These are phyloP conservation scores for Penicillium digitatum DNA, from an alignment of 2,329 filamentous ascomycete species.

Conservation along the genomic window DNA sequence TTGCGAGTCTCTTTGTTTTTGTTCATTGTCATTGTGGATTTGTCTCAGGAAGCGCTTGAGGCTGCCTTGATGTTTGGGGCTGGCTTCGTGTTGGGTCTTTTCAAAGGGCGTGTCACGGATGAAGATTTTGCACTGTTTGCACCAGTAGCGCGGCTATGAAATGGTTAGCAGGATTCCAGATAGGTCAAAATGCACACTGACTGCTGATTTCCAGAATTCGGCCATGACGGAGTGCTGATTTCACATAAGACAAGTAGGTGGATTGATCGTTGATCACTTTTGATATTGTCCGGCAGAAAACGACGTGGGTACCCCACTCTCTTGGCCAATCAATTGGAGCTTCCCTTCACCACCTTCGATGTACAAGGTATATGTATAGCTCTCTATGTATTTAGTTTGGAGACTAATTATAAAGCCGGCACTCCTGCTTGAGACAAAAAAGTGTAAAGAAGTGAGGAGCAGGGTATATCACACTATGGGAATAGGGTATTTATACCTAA, in stretches of 20 bases:
- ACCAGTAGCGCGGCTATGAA: constrained; percentile 80
- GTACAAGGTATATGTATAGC: not conserved
- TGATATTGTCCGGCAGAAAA: not conserved
- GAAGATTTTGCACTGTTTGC: constrained; percentile 89
- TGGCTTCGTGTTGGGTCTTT: constrained; percentile 82
- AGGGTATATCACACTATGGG: no score
- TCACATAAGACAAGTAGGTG: not conserved
- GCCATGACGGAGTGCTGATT: constrained; percentile 58
- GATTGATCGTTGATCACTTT: not conserved
- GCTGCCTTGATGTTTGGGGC: constrained; percentile 74
- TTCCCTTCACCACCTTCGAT: not conserved
- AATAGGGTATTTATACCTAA: no score
- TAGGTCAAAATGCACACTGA: constrained; percentile 32
- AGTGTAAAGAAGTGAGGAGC: not conserved
- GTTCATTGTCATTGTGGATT: constrained; percentile 79
- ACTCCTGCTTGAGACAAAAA: not conserved
- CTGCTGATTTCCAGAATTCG: constrained; percentile 97
- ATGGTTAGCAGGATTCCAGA: constrained; percentile 18
- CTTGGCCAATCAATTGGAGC: not conserved
- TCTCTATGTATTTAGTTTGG: not conserved
- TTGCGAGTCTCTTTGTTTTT: constrained; percentile 74
- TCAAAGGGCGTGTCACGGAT: constrained; percentile 92
- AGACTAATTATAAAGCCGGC: not conserved
- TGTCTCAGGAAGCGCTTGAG: constrained; percentile 88
- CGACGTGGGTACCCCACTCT: not conserved